Conservation (phyloP, 257 asterid species). For the Solanum virginianum region DNA sequence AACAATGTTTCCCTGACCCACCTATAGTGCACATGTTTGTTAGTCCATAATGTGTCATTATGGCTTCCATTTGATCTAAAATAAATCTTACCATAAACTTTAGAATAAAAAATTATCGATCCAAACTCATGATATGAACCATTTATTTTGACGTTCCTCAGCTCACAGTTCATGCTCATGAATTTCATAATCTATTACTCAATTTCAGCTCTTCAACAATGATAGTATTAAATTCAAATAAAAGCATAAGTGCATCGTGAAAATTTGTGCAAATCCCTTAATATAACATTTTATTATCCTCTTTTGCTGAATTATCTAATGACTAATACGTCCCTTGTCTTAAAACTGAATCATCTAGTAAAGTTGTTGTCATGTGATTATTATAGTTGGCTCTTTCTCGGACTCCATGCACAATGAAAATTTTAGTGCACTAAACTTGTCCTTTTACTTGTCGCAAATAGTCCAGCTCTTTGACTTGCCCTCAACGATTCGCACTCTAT, state of each 20-base stretch:
- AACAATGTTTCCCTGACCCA: neutral
- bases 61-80: neutral
- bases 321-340: no score
- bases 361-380: no score
- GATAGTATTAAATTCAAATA: neutral
- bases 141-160: neutral
- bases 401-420: no score
- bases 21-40: neutral
- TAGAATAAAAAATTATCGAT: neutral
- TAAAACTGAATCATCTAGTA: no score
- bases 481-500: neutral
- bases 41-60: neutral
- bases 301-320: neutral
- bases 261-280: neutral
- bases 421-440: no score
- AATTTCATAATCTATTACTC: no score
- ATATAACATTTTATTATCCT: neutral
- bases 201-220: neutral
- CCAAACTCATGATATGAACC: neutral
- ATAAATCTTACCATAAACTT: neutral
- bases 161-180: neutral
- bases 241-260: neutral
- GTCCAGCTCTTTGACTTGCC: neutral
- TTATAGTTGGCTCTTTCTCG: no score
- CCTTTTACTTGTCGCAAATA: neutral